These are phyloP conservation scores for grape (Vitis vinifera) DNA, from an alignment of 164 flowering plant species.

Conservation along the genomic window ASM3070453v1 NC_081815.1:3399501-3400000, in stretches of 20 bases:
- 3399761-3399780: constrained; percentile 69
- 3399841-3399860: no score
- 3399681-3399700: constrained; percentile 90
- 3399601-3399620: constrained; percentile 68
- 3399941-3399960: constrained; percentile 73
- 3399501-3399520: constrained; percentile 79
- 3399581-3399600: constrained; percentile 69
- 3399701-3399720: constrained; percentile 73
- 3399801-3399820: constrained; percentile 79
- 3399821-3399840: constrained; percentile 47
- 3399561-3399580: constrained; percentile 79
- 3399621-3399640: constrained; percentile 67
- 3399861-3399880: no score
- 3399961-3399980: constrained; percentile 61
- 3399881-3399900: background rate
- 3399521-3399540: constrained; percentile 96
- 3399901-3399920: constrained; percentile 60
- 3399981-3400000: constrained; percentile 48
- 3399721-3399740: constrained; percentile 49
- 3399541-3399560: constrained; percentile 92
- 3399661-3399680: constrained; percentile 83
- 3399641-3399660: constrained; percentile 85
- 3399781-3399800: constrained; percentile 67
- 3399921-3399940: constrained; percentile 63
- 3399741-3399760: constrained; percentile 87